These are phyloP conservation scores for Immersiella caudata DNA, from an alignment of 495 filamentous ascomycete species.

Conservation along the genomic window DNA sequence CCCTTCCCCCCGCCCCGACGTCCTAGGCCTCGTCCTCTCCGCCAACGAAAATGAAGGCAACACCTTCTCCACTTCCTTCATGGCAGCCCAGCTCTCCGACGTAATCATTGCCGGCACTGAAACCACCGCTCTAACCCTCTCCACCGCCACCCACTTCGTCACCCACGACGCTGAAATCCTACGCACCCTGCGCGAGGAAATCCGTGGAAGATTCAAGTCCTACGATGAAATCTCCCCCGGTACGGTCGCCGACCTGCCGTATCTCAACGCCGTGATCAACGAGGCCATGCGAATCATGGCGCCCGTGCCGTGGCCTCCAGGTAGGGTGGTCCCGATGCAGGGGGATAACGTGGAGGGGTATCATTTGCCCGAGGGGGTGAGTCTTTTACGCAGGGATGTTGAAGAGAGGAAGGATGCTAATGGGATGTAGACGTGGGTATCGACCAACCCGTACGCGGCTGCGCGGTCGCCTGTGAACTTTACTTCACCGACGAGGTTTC, in stretches of 20 bases:
- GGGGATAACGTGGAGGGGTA: constrained; percentile 36
- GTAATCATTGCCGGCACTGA: constrained; percentile 50
- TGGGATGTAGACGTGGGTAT: constrained; percentile 37
- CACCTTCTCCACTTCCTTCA: constrained; percentile 24
- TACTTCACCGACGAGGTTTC: constrained; percentile 35
- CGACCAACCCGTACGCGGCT: constrained; percentile 37
- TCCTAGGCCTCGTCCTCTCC: constrained; percentile 28
- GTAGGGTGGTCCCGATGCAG: constrained; percentile 31
- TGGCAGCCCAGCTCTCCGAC: constrained; percentile 34
- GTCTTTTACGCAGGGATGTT: constrained; percentile 16
- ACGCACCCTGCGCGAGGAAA: constrained; percentile 42
- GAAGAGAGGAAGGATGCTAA: background rate
- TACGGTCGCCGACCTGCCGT: constrained; percentile 35
- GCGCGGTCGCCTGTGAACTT: constrained; percentile 38
- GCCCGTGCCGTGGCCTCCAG: constrained; percentile 32
- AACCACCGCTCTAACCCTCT: constrained; percentile 49
- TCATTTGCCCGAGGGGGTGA: constrained; percentile 43
- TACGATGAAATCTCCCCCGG: constrained; percentile 39
- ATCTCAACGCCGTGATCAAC: constrained; percentile 47
- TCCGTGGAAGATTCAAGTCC: constrained; percentile 41
- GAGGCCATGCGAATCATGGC: constrained; percentile 47
- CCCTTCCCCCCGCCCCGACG: constrained; percentile 27
- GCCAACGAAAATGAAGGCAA: constrained; percentile 23
- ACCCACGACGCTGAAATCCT: constrained; percentile 32
- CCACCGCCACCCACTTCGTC: constrained; percentile 43